Evolutionary conservation across 768 basidiomycete species (phyloP).

Genomic region (Serendipita vermifera): DNA sequence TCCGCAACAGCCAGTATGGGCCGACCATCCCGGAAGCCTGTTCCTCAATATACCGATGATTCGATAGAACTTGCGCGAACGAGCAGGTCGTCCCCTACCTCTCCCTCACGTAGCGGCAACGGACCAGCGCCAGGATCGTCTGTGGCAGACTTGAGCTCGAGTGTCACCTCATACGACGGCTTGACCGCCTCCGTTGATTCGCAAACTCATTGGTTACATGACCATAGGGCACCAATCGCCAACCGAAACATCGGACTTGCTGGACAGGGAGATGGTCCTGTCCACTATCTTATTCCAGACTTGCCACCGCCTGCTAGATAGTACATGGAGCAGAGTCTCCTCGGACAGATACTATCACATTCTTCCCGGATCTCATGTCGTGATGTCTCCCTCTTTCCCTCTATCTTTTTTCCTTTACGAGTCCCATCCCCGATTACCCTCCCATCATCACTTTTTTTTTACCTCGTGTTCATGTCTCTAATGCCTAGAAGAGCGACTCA

Average conservation of each 20-base stretch:
- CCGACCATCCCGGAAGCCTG: neutral
- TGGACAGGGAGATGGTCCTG: constrained; percentile 26
- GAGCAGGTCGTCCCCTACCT: neutral
- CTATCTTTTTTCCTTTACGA: constrained; percentile 4
- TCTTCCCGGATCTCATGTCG: neutral
- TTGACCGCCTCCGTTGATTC: neutral
- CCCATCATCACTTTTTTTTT: neutral
- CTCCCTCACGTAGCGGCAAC: neutral
- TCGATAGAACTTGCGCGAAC: neutral
- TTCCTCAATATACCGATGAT: constrained; percentile 3
- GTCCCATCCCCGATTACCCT: neutral
- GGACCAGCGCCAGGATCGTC: neutral
- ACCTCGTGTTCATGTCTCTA: neutral
- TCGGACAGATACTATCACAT: too few relatives aligned
- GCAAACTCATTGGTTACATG: neutral
- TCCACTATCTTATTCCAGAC: constrained; percentile 51
- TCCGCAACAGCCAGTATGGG: neutral
- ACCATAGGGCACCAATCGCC: neutral
- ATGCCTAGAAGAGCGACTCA: neutral
- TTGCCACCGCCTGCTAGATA: constrained; percentile 28
- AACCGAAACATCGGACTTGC: constrained; percentile 3
- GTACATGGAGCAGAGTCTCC: too few relatives aligned
- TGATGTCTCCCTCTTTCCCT: neutral
- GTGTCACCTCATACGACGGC: neutral
- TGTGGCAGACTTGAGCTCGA: neutral